Evolutionary conservation across 495 filamentous ascomycete species (phyloP), one percentile per base, ranked within the genome.

Genomic region (Aspergillus mulundensis): DNA sequence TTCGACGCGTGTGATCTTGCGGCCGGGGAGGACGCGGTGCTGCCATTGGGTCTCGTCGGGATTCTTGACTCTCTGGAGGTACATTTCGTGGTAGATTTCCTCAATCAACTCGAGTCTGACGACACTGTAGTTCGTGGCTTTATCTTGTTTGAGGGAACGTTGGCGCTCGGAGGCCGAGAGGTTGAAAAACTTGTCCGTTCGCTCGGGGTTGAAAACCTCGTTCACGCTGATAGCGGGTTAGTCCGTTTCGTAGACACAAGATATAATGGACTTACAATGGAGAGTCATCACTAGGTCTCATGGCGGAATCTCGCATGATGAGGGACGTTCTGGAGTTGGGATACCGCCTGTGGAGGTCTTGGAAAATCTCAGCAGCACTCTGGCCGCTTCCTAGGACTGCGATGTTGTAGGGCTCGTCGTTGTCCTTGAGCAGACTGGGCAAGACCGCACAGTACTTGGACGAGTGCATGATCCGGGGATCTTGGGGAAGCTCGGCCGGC

Each of bases 351-450:
- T 91, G 88, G 20, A 97, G 73, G 67, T 96, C 90, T 69, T 88
- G 86, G 76, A 93, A 98, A 56, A 96, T 95, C 76, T 98, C 93
- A 0, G 93, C 93, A 3, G 93, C 89, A 63, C 89, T 94, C 74
- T 98, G 94, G 7, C 93, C 93, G 45, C 84, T 87, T 14, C 93
- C 93, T 44, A 97, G 70, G 16, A 98, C 86, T 8, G 88, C 91
- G 55, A 97, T 83, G 18, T 84, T 82, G 64, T 88, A 89, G 1
- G 83, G 77, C 16, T 67, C 62, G 7, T 63, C 69, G 28, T 76
- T 69, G 53, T 92, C 80, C 30, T 65, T 71, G 21, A 95, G 72
- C 16, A 95, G 66, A 38, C 69, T 67, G 0, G 83, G 81, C 3
- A 89, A 74, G 12, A 69, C 61, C 10, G 84, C 81, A 24, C 86